These are phyloP conservation scores for apple (Malus domestica) DNA, from an alignment of 306 rosid genomes.

Conservation along the genomic window ASM211411v1 NC_041800.1:19591233-19591732, in stretches of 20 bases:
- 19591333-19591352: slow-evolving; percentile 58
- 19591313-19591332: slow-evolving; percentile 64
- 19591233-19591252: slow-evolving; percentile 53
- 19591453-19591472: not conserved
- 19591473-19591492: not conserved
- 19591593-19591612: not conserved
- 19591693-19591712: too few relatives aligned
- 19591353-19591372: slow-evolving; percentile 46
- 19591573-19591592: not conserved
- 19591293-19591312: slow-evolving; percentile 57
- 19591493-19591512: not conserved
- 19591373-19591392: slow-evolving; percentile 65
- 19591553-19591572: not conserved
- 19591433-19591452: slow-evolving; percentile 28
- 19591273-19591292: slow-evolving; percentile 58
- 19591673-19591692: too few relatives aligned
- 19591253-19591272: slow-evolving; percentile 59
- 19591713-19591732: too few relatives aligned
- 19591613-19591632: not conserved
- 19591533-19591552: not conserved
- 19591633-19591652: not conserved
- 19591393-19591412: slow-evolving; percentile 52
- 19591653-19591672: not conserved
- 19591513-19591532: not conserved
- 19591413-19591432: slow-evolving; percentile 74